Evolutionary conservation across 169 alveolate species (phyloP), one percentile per base, ranked within the genome.

Genomic region (Eimeria tenella): DNA sequence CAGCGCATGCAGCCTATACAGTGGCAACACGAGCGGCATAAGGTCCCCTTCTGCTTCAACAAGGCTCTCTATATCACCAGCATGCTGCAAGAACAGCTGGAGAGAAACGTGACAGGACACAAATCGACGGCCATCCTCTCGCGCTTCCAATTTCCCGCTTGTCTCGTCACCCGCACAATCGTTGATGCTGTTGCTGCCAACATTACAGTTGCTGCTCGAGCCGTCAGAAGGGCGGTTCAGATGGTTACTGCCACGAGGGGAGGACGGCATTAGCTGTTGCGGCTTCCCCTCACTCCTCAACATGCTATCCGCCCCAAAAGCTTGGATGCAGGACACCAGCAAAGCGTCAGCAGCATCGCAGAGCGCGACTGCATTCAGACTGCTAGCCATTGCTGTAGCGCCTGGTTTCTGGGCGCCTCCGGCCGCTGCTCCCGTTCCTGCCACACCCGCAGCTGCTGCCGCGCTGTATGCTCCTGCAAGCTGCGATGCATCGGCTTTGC

Each of bases 301-400:
- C 19, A 90, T 90, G 52, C 89, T 58, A 19, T 90, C 94, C 7
- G 94, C 94, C 53, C 94, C 94, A 49, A 90, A 90, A 4, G 94
- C 89, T 21, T 90, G 94, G 11, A 90, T 49, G 70, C 94, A 90
- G 71, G 94, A 90, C 42, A 90, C 23, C 70, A 90, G 81, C 42
- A 90, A 53, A 19, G 94, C 94, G 71, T 90, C 94, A 6, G 86
- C 88, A 5, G 94, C 94, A 42, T 90, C 94, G 63, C 94, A 90
- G 52, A 90, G 53, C 6, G 94, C 94, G 19, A 82, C 52, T 11
- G 87, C 86, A 49, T 56, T 52, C 62, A 79, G 71, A 21, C 88
- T 79, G 63, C 88, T 79, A 6, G 63, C 88, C 11, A 68, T 52
- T 6, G 88, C 11, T 15, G 60, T 77, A 23, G 77, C 25, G 73